Base-by-base conservation (phyloP, 495 filamentous ascomycete genomes). In the Geopyxis carbonaria region DNA sequence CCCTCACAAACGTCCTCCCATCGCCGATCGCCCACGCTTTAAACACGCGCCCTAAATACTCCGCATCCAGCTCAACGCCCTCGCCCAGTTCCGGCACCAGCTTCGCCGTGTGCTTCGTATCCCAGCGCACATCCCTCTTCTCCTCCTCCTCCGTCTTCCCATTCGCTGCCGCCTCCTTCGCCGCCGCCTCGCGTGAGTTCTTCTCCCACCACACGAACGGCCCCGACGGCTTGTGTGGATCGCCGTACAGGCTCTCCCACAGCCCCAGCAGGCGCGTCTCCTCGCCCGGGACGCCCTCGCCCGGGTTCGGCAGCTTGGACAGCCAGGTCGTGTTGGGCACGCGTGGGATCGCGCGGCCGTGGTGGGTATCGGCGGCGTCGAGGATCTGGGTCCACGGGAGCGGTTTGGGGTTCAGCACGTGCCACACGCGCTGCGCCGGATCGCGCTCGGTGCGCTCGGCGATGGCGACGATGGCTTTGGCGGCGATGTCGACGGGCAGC, bases 401-500 rank as follows among this genome's bases (percentile, higher is more conserved):
- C 7, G 24, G 49, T 28, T 61, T 39, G 6, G 51, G 48, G 45
- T 73, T 75, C 16, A 71, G 41, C 10, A 74, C 49, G 44, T 73
- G 67, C 34, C 58, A 68, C 29, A 73, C 57, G 51, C n/a, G 43
- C 39, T 19, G 38, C 25, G 4, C 7, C 0, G 24, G 16, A 3
- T 45, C 8, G 1, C 22, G 30, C 14, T 29, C 27, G 22, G 48
- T 29, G 22, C 20, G 8, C 8, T 51, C 25, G 0, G 53, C 50
- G 13, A 66, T 60, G 31, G 64, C 52, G 0, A 67, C 22, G 11
- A 73, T 44, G 13, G 59, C 61, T n/a, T 48, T 36, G 0, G 68
- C 76, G 23, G 75, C 60, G 31, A 68, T 22, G 58, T 75, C 61
- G 13, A 72, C 63, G 0, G 73, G 69, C 8, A 77, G 55, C 75